Percentiles rank a stretch among this genome's conserved stretches.
Conservation (phyloP, 2,329 filamentous ascomycete species). For the Rutstroemia sp. region DNA sequence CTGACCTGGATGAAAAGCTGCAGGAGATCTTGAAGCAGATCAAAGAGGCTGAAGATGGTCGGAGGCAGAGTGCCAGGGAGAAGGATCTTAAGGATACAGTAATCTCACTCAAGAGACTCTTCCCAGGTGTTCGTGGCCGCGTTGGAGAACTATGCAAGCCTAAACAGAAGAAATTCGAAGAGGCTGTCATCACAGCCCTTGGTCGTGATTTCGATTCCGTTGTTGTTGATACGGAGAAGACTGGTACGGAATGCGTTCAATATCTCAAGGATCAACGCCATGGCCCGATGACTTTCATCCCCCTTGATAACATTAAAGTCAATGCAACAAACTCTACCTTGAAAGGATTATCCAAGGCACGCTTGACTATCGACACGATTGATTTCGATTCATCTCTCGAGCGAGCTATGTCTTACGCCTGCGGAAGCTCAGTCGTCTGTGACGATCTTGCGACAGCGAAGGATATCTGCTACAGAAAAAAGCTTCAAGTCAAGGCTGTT, state of each 20-base stretch:
- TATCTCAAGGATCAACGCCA: slow-evolving; percentile 87
- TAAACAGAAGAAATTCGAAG: slow-evolving; percentile 94
- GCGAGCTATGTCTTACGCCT: slow-evolving; percentile 90
- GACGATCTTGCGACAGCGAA: slow-evolving; percentile 83
- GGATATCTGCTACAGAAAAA: slow-evolving; percentile 77
- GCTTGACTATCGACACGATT: slow-evolving; percentile 91
- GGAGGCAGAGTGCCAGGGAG: slow-evolving; percentile 79
- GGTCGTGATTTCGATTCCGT: slow-evolving; percentile 92
- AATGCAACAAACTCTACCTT: slow-evolving; percentile 83
- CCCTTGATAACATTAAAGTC: slow-evolving; percentile 94
- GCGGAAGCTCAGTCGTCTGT: slow-evolving; percentile 90
- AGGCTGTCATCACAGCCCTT: slow-evolving; percentile 85
- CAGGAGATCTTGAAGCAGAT: slow-evolving; percentile 73
- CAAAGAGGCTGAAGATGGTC: slow-evolving; percentile 77
- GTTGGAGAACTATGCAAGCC: slow-evolving; percentile 89
- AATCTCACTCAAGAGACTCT: slow-evolving; percentile 79
- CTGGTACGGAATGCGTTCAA: slow-evolving; percentile 86
- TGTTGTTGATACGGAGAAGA: slow-evolving; percentile 91
- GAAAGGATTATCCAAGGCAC: slow-evolving; percentile 79
- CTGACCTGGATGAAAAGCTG: slow-evolving; percentile 87
- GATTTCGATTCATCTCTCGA: slow-evolving; percentile 86
- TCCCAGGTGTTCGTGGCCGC: slow-evolving; percentile 83
- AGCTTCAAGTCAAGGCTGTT: slow-evolving; percentile 84
- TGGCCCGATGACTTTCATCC: slow-evolving; percentile 87
- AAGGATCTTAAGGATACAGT: slow-evolving; percentile 74